Conservation (phyloP, 2,329 filamentous ascomycete species). For the Pestalotiopsis fici region DNA sequence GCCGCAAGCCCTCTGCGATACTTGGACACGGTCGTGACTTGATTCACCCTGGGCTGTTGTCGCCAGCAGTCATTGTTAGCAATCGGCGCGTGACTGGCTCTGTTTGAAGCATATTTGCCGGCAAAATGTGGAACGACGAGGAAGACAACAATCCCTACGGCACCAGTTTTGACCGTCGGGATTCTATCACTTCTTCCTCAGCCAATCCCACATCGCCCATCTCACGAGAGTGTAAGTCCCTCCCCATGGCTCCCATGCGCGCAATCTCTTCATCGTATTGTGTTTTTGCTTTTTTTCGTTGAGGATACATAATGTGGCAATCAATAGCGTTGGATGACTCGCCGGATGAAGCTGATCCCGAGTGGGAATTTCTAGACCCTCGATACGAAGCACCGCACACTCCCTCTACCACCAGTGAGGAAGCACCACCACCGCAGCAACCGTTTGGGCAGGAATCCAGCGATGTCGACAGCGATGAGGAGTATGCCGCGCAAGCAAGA, state of each 20-base stretch:
- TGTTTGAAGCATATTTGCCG: not conserved
- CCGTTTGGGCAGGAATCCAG: conserved; percentile 33
- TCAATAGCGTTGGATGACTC: conserved; percentile 35
- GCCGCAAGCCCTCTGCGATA: not conserved
- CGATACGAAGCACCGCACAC: conserved; percentile 70
- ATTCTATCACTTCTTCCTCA: conserved; percentile 72
- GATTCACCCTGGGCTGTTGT: not conserved
- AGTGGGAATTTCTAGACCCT: conserved; percentile 50
- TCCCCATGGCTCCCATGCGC: conserved; percentile 7
- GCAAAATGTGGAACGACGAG: conserved; percentile 96
- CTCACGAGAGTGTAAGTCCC: conserved; percentile 56
- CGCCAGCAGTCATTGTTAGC: not conserved
- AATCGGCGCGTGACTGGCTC: not conserved
- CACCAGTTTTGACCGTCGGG: conserved; percentile 82
- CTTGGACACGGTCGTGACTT: not conserved
- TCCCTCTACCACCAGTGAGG: conserved; percentile 68
- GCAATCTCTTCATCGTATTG: not conserved
- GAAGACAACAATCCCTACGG: conserved; percentile 94
- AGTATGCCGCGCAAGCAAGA: conserved; percentile 38
- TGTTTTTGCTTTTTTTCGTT: conserved; percentile 1
- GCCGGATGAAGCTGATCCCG: conserved; percentile 40
- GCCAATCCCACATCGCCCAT: conserved; percentile 66
- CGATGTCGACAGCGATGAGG: conserved; percentile 51
- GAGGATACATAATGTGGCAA: conserved; percentile 35
- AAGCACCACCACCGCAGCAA: conserved; percentile 56